Evolutionary conservation across 2,329 filamentous ascomycete genomes (phyloP).

Genomic region (Ceratocystis eucalypticola): DNA sequence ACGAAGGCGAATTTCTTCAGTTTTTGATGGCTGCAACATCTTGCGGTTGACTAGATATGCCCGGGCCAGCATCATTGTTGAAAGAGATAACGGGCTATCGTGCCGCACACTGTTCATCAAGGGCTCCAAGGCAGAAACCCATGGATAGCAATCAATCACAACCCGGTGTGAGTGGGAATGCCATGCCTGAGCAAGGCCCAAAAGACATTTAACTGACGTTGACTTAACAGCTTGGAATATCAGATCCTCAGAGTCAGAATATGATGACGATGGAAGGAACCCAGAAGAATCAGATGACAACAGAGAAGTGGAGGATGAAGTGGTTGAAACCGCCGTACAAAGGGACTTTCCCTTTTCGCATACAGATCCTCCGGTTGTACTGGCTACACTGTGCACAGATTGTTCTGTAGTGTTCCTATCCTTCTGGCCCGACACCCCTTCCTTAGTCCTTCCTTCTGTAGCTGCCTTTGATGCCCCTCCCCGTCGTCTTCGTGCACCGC

Average conservation of each 20-base stretch:
- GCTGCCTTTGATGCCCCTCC: neutral
- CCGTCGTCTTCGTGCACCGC: neutral
- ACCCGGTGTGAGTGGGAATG: slow-evolving; percentile 10
- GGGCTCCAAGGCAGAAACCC: slow-evolving; percentile 17
- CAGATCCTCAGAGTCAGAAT: neutral
- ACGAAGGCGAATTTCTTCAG: slow-evolving; percentile 7
- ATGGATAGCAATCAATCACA: slow-evolving; percentile 19
- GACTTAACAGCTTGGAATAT: neutral
- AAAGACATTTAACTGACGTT: neutral
- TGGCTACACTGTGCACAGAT: neutral
- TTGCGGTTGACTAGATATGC: slow-evolving; percentile 16
- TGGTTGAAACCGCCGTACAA: neutral
- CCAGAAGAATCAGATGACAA: neutral
- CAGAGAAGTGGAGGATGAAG: neutral
- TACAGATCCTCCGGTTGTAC: neutral
- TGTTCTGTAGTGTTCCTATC: neutral
- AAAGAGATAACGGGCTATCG: slow-evolving; percentile 14
- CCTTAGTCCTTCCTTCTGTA: neutral
- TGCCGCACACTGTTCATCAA: slow-evolving; percentile 11
- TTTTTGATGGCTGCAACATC: neutral
- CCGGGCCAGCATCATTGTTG: slow-evolving; percentile 17
- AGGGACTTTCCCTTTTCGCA: neutral
- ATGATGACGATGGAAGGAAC: neutral
- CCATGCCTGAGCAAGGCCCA: slow-evolving; percentile 14
- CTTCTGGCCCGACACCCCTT: neutral